Conservation (phyloP, 2,329 filamentous ascomycete species). For the Sclerotiophoma versabilis region DNA sequence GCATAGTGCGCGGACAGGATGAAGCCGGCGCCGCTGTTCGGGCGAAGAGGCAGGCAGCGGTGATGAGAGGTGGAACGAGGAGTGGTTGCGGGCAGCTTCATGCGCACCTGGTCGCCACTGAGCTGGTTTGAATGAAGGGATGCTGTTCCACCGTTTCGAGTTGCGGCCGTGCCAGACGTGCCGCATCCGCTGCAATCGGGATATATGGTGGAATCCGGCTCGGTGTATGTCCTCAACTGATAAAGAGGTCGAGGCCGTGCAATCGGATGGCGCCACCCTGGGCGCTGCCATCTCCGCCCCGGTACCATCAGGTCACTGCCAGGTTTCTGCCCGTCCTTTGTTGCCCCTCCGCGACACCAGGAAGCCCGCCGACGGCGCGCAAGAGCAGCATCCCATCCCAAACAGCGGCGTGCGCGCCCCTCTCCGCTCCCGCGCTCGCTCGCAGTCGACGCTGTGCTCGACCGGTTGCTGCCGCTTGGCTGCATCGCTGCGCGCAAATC, state of each 20-base stretch:
- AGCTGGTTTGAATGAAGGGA: conserved; percentile 9
- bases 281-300: conserved; percentile 9
- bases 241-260: conserved; percentile 26
- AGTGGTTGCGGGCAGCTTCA: conserved; percentile 13
- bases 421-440: not conserved
- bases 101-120: not conserved
- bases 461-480: conserved; percentile 43
- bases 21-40: conserved; percentile 15
- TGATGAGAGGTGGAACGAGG: conserved; percentile 16
- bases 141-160: conserved; percentile 37
- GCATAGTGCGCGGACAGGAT: conserved; percentile 10
- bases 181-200: conserved; percentile 29
- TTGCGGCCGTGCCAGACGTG: conserved; percentile 30
- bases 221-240: conserved; percentile 17
- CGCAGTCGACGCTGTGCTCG: conserved; percentile 12
- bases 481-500: conserved; percentile 33
- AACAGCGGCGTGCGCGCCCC: not conserved
- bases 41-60: conserved; percentile 16
- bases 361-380: conserved; percentile 15
- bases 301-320: conserved; percentile 22
- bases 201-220: conserved; percentile 19
- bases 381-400: not conserved
- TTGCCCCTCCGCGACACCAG: not conserved
- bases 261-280: conserved; percentile 7
- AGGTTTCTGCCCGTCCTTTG: conserved; percentile 25